Conservation (phyloP, 176 grass and related monocot species). For the Ensete glaucum region DNA sequence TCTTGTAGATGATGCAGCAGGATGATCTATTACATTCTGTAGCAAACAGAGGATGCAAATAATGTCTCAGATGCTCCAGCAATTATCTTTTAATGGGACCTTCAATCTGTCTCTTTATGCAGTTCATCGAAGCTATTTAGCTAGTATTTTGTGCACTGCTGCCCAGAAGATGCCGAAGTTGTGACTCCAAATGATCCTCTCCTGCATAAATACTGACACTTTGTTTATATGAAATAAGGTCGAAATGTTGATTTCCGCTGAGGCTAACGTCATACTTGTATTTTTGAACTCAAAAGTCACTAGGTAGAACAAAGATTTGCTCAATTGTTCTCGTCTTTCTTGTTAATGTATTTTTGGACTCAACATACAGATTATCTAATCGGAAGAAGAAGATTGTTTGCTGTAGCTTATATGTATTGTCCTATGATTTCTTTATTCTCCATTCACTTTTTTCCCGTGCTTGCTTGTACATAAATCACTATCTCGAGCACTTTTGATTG, state of each 20-base stretch:
- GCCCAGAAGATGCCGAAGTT: constrained; percentile 8
- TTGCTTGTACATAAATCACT: no score
- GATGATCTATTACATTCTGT: neutral
- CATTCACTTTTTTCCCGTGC: neutral
- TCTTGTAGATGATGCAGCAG: constrained; percentile 6
- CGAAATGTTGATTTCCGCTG: neutral
- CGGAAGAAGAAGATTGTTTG: neutral
- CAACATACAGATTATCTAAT: neutral
- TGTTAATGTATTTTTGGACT: neutral
- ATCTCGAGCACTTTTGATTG: no score
- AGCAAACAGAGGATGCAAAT: neutral
- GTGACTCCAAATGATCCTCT: neutral
- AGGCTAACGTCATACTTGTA: neutral
- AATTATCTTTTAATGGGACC: neutral
- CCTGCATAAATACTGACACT: neutral
- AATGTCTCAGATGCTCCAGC: constrained; percentile 2
- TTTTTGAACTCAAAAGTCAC: neutral
- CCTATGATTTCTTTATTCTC: neutral
- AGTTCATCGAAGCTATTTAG: neutral
- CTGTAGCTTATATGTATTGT: neutral
- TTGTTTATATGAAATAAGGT: constrained; percentile 3
- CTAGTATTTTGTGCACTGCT: neutral
- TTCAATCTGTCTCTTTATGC: neutral
- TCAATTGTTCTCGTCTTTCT: constrained; percentile 1
- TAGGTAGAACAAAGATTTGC: neutral